Evolutionary conservation across 2,329 filamentous ascomycete species (phyloP), one percentile per base, ranked within the genome.

Genomic region (Epichloe amarillans): DNA sequence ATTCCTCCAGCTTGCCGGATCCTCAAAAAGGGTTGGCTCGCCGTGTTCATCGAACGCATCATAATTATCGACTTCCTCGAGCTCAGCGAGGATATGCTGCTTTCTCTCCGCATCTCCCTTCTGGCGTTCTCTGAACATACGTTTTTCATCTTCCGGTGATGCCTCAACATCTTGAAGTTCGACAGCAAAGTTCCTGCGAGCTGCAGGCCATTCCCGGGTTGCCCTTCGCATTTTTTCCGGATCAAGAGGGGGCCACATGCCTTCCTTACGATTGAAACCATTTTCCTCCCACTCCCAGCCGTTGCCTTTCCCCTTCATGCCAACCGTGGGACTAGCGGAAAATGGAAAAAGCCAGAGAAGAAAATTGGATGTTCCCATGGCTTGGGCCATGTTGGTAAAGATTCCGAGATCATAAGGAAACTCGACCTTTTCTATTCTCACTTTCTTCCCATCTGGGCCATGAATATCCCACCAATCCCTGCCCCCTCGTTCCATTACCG

Each of bases 391-490:
- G 64, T 94, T 94, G 37, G 69, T 64, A 69, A 80, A 88, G 58
- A 93, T 71, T 47, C 85, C 86, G 43, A 91, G 68, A 60, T 94
- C 87, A 66, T 89, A 93, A 0, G 87, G 88, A 58, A 88, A 93
- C 64, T 91, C 85, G 58, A 90, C 77, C 49, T 73, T 76, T 52
- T 76, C 71, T 42, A 86, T 74, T 11, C 71, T 67, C 2, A 82
- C 55, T 51, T 70, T 61, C 30, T 67, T 64, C 7, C 66, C 66
- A 36, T 66, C 64, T 8, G 64, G 61, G 0, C 61, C 63, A 23
- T 54, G 58, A 8, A 68, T 53, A 33, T 69, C 64, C 71, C 71
- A 75, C 66, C 67, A 74, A 49, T 71, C 66, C n/a, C 61, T 64
- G 36, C 68, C 67, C 5, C 72, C 68, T 33, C 76, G 70, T 21